phyloP scores from a whole-genome alignment of 2,329 filamentous ascomycete genomes.

The Atkinsonella hypoxylon region DNA sequence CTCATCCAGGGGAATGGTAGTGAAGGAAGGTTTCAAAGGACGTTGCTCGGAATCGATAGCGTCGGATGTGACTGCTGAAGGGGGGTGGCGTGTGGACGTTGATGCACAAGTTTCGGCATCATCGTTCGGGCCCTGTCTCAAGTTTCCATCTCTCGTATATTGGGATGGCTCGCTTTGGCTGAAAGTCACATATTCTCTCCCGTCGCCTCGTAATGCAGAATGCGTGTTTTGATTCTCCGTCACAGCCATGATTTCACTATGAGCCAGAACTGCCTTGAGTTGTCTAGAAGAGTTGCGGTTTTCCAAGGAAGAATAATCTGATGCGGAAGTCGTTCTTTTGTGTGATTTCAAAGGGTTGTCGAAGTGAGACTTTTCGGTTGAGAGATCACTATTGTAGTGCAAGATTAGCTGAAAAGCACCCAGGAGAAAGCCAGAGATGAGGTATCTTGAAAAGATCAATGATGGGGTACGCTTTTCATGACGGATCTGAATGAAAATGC shows the following conservation, averaged over 20 bases:
- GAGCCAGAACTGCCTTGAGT: slow-evolving; percentile 10
- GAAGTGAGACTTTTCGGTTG: slow-evolving; percentile 7
- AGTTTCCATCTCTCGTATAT: background rate
- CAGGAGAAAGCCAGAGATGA: background rate
- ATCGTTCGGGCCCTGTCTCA: background rate
- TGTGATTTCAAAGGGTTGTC: slow-evolving; percentile 23
- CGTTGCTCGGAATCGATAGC: background rate
- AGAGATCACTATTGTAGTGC: slow-evolving; percentile 9
- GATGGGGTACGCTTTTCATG: too few species aligned
- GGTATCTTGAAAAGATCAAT: too few species aligned
- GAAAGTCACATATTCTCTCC: background rate
- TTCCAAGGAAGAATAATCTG: slow-evolving; percentile 25
- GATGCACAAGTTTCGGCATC: background rate
- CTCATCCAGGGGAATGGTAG: slow-evolving; percentile 3
- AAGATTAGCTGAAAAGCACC: background rate
- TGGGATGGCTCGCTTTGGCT: background rate
- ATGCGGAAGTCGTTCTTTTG: slow-evolving; percentile 38
- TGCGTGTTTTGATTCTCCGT: background rate
- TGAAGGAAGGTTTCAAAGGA: background rate
- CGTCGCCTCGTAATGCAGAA: background rate
- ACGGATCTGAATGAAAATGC: background rate
- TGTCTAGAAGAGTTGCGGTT: slow-evolving; percentile 6
- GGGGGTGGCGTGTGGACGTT: background rate
- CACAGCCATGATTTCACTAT: slow-evolving; percentile 8
- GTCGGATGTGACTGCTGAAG: background rate